phyloP scores from a whole-genome alignment of 768 basidiomycete species.

The Mrakia gelida region DNA sequence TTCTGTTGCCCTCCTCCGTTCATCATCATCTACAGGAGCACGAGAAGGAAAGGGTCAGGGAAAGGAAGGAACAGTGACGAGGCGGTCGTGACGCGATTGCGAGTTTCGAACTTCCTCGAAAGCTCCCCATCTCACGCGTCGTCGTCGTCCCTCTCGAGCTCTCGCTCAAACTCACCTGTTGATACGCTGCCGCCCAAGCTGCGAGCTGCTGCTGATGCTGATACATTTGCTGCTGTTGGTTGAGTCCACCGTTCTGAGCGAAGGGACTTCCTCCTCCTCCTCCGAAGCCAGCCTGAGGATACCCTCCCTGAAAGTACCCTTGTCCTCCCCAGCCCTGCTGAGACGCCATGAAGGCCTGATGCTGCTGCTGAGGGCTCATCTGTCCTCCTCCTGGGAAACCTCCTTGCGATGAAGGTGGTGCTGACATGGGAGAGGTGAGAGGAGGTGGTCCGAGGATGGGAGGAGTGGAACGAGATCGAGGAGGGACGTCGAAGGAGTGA shows the following conservation, averaged over 20 bases:
- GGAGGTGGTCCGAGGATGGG: conserved; percentile 8
- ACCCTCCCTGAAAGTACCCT: background rate
- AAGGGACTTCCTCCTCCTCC: conserved; percentile 3
- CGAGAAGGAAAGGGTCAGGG: background rate
- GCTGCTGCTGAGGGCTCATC: conserved; percentile 12
- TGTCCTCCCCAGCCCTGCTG: background rate
- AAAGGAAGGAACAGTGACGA: background rate
- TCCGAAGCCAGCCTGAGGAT: background rate
- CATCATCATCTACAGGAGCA: conserved; percentile 18
- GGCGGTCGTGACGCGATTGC: too few species aligned
- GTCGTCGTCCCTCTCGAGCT: too few species aligned
- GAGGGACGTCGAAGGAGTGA: conserved; percentile 7
- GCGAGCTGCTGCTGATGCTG: conserved; percentile 31
- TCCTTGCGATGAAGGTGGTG: conserved; percentile 1
- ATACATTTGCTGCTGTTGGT: conserved; percentile 19
- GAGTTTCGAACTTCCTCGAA: background rate
- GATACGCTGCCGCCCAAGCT: conserved; percentile 28
- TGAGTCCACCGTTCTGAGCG: background rate
- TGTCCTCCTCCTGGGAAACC: background rate
- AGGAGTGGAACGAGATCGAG: conserved; percentile 25
- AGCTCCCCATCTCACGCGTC: background rate
- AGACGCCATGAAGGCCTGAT: background rate
- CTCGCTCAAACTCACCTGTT: conserved; percentile 18
- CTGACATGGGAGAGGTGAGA: background rate
- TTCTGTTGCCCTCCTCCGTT: conserved; percentile 9